Percentiles rank a stretch among this genome's conserved stretches.
Evolutionary conservation across 768 basidiomycete genomes (phyloP).

Genomic region (Suillus decipiens): DNA sequence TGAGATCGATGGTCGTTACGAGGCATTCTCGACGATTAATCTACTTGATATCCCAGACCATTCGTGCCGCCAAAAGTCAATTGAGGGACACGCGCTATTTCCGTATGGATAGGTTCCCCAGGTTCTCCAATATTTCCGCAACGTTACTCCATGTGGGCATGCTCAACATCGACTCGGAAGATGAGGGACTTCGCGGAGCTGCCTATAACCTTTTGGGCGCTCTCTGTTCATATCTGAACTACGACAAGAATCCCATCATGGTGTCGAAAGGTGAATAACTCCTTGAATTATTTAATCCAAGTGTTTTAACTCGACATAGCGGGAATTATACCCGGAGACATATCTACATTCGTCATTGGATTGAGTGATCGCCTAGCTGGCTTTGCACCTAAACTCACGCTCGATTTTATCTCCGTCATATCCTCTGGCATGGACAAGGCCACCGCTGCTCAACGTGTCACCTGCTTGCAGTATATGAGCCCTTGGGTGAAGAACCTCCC

Average conservation of each 20-base stretch:
- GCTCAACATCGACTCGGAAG: slow-evolving; percentile 70
- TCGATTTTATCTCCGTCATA: slow-evolving; percentile 90
- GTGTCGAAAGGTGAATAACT: slow-evolving; percentile 61
- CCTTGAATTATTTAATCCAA: slow-evolving; percentile 3
- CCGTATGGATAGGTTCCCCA: slow-evolving; percentile 64
- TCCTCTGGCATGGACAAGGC: slow-evolving; percentile 59
- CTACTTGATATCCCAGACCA: slow-evolving; percentile 44
- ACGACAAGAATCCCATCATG: slow-evolving; percentile 70
- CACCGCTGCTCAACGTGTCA: slow-evolving; percentile 55
- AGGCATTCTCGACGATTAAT: not conserved
- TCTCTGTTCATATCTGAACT: slow-evolving; percentile 75
- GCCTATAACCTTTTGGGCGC: slow-evolving; percentile 81
- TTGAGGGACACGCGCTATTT: slow-evolving; percentile 56
- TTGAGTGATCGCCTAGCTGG: slow-evolving; percentile 73
- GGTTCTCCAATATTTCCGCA: slow-evolving; percentile 83
- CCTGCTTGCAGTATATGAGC: slow-evolving; percentile 78
- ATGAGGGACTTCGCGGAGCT: slow-evolving; percentile 76
- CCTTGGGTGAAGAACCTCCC: slow-evolving; percentile 89
- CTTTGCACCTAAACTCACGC: slow-evolving; percentile 78
- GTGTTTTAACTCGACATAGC: slow-evolving; percentile 39
- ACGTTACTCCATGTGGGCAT: slow-evolving; percentile 86
- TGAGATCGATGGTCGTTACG: slow-evolving; percentile 24
- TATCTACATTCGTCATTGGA: slow-evolving; percentile 58
- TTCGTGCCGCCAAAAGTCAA: slow-evolving; percentile 74
- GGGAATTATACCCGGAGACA: slow-evolving; percentile 69